Evolutionary conservation across 2,329 filamentous ascomycete species (phyloP).

Genomic region (Arthrinium phaeospermum): DNA sequence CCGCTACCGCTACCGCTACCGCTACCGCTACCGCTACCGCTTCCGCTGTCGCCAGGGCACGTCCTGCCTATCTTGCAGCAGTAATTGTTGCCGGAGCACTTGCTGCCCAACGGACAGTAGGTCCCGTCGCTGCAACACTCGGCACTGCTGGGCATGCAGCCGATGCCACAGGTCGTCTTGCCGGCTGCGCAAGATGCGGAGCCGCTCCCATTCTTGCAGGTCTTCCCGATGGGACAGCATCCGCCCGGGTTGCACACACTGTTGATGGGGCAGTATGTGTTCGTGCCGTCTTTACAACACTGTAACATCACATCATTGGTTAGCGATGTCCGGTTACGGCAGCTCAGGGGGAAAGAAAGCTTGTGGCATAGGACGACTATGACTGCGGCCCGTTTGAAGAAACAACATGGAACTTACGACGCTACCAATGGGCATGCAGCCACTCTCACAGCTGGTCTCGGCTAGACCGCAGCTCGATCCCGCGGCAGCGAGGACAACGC

Average conservation of each 20-base stretch:
- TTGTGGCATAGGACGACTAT: not conserved
- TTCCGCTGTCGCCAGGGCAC: conserved; percentile 26
- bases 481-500: not conserved
- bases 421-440: conserved; percentile 28
- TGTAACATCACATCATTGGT: not conserved
- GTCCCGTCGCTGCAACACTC: conserved; percentile 31
- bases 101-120: conserved; percentile 34
- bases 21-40: conserved; percentile 4
- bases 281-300: conserved; percentile 34
- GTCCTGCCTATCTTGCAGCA: conserved; percentile 26
- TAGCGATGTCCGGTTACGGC: not conserved
- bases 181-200: conserved; percentile 26
- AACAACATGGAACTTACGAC: not conserved
- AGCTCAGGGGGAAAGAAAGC: not conserved
- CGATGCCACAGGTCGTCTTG: conserved; percentile 28
- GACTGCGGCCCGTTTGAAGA: not conserved
- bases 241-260: conserved; percentile 31
- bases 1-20: conserved; percentile 12
- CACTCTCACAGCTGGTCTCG: conserved; percentile 27
- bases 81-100: conserved; percentile 28
- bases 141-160: conserved; percentile 32
- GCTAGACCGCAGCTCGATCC: not conserved
- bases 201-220: conserved; percentile 24
- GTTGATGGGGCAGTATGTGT: conserved; percentile 30
- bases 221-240: conserved; percentile 33